These are phyloP conservation scores for Penicillium pancosmium DNA, from an alignment of 495 filamentous ascomycete species.

Conservation along the genomic window DNA sequence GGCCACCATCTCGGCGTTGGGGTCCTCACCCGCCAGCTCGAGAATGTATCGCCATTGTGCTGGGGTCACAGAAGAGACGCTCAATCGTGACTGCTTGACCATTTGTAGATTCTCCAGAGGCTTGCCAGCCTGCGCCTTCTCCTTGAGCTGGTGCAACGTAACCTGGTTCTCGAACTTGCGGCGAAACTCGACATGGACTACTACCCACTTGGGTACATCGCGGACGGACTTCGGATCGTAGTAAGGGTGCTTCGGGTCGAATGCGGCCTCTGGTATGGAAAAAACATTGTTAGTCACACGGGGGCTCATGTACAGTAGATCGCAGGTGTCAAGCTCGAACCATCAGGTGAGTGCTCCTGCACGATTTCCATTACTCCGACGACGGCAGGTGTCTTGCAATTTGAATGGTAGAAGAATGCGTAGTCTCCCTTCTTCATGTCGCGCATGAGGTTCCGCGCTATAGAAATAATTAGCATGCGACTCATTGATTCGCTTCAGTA, in stretches of 20 bases:
- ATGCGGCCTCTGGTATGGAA: constrained; percentile 68
- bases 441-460: constrained; percentile 82
- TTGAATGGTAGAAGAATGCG: constrained; percentile 98
- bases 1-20: neutral
- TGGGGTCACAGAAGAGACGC: constrained; percentile 75
- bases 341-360: constrained; percentile 74
- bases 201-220: constrained; percentile 85
- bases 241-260: constrained; percentile 76
- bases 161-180: constrained; percentile 77
- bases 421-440: constrained; percentile 89
- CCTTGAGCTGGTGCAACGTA: constrained; percentile 73
- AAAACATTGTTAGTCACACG: constrained; percentile 12
- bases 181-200: constrained; percentile 85
- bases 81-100: constrained; percentile 76
- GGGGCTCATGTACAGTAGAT: neutral
- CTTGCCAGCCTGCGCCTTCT: constrained; percentile 55
- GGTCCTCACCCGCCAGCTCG: constrained; percentile 39
- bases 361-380: constrained; percentile 95
- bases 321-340: constrained; percentile 47
- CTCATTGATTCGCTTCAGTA: neutral
- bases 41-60: constrained; percentile 83
- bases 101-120: constrained; percentile 81
- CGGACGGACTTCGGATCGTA: constrained; percentile 74
- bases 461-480: constrained; percentile 20
- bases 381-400: constrained; percentile 87